Conservation (phyloP, 176 grass and related monocot species). For the Thinopyrum elongatum region DNA sequence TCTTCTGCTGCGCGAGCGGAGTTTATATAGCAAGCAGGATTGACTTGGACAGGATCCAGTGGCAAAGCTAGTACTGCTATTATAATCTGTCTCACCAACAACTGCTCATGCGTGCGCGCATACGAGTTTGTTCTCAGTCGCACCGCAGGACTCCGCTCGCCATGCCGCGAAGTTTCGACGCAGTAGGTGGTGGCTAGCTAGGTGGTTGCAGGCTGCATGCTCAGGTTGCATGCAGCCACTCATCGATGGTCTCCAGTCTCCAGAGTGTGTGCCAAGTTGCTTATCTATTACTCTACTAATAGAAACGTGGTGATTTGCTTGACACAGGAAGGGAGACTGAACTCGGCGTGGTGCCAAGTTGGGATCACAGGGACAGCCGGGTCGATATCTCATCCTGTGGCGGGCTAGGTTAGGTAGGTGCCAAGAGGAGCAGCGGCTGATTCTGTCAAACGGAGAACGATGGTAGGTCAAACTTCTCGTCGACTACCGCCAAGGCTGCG, state of each 20-base stretch:
- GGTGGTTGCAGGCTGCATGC: not conserved
- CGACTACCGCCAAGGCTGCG: too few relatives aligned
- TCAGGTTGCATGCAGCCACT: not conserved
- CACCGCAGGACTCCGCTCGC: not conserved
- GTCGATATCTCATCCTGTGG: not conserved
- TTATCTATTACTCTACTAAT: not conserved
- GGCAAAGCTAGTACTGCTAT: too few relatives aligned
- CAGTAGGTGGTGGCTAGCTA: not conserved
- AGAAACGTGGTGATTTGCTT: conserved; percentile 29
- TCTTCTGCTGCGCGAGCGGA: too few relatives aligned
- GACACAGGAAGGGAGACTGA: not conserved
- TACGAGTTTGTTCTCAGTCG: too few relatives aligned
- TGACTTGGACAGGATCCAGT: too few relatives aligned
- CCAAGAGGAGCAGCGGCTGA: too few relatives aligned
- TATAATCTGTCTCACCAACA: not conserved
- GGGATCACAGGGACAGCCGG: not conserved
- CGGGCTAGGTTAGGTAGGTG: not conserved
- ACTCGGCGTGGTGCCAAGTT: not conserved
- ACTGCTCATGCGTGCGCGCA: too few relatives aligned
- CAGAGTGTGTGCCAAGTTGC: not conserved
- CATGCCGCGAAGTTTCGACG: not conserved
- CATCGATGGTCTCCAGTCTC: conserved; percentile 14
- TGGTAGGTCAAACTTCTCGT: too few relatives aligned
- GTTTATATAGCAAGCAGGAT: conserved; percentile 28
- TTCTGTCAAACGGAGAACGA: not conserved